Evolutionary conservation across 495 filamentous ascomycete genomes (phyloP).

Genomic region (Penicillium pancosmium): DNA sequence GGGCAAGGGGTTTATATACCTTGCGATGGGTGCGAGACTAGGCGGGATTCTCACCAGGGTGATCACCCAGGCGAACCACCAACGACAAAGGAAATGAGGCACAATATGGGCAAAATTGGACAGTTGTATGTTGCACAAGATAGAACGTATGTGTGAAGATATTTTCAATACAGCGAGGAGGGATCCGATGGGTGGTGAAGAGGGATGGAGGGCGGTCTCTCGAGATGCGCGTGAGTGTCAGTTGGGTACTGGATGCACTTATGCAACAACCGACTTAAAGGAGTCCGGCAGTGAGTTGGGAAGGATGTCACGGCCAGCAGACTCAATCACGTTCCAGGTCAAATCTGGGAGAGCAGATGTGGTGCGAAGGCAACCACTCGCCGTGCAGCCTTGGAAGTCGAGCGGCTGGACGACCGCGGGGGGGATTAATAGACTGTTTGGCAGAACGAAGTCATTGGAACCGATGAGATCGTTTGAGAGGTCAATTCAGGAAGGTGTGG

Average conservation of each 20-base stretch:
- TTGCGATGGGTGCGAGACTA: conserved; percentile 12
- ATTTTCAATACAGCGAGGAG: not conserved
- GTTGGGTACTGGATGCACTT: not conserved
- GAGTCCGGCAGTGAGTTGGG: too few species aligned
- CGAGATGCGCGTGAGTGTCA: not conserved
- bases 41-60: conserved; percentile 15
- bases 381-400: not conserved
- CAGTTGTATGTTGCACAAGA: too few species aligned
- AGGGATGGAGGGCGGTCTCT: not conserved
- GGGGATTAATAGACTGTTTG: not conserved
- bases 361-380: not conserved
- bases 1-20: conserved; percentile 22
- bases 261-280: not conserved
- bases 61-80: conserved; percentile 21
- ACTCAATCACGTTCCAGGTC: too few species aligned
- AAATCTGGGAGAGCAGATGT: not conserved
- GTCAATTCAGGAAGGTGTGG: not conserved
- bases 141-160: not conserved
- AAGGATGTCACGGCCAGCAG: too few species aligned
- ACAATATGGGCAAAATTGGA: not conserved
- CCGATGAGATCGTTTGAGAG: not conserved
- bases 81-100: conserved; percentile 12
- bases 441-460: not conserved
- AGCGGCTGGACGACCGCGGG: conserved; percentile 1
- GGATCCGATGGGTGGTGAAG: not conserved